Evolutionary conservation across 2,329 filamentous ascomycete genomes (phyloP), one percentile per base, ranked within the genome.

Genomic region (Westerdykella ornata): DNA sequence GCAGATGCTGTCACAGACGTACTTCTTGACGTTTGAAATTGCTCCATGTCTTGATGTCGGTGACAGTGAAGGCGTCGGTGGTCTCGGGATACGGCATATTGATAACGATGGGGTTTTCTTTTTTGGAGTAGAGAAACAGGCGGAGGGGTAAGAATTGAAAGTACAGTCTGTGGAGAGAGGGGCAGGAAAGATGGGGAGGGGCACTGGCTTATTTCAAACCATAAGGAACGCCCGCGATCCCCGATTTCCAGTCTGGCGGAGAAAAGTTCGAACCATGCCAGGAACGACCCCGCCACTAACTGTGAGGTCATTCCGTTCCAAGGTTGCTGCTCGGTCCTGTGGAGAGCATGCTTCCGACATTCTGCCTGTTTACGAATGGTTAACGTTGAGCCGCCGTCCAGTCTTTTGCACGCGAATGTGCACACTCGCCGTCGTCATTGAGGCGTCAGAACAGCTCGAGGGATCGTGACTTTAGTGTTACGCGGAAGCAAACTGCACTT

Each of bases 21-120:
- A 78, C 75, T 50, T 72, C 70, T 60, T 75, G 66, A 63, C 76
- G 77, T 54, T 74, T 71, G 63, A 81, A 81, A 15, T 71, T 65
- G 47, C 68, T 74, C 69, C 74, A 80, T 60, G 83, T 80, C 69
- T 86, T 84, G 55, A 70, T 68, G 59, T 71, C 67, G 31, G 68
- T 64, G 57, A 73, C 62, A 53, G 69, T 59, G 53, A 74, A 74
- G 39, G 71, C 71, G 55, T 69, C 66, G 35, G 71, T 70, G 20
- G 71, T 73, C 49, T 74, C 72, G 54, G 72, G 71, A 58, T 75
- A 75, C 58, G 60, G 63, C 72, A 75, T 75, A 46, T 69, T 54
- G 46, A 42, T 40, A 15, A 33, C 16, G 39, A 14, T 38, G 34
- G 39, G 19, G 18, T 28, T 36, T 41, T 35, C 3, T 8, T 15